Conservation (phyloP, 192 early-diverging fungal species). For the Rhizoclosmatium sp. region DNA sequence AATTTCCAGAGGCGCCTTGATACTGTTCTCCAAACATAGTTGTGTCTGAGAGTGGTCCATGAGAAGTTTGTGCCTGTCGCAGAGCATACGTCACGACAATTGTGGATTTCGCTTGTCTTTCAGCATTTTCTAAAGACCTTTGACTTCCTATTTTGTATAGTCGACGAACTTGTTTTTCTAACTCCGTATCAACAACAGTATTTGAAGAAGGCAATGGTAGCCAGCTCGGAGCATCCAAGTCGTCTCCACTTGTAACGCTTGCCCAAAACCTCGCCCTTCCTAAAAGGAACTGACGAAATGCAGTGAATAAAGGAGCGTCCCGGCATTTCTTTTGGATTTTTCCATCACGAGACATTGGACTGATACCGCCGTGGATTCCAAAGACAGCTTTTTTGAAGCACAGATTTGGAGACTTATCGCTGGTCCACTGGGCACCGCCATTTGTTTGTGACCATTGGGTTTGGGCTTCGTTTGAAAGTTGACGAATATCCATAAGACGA, state of each 20-base stretch:
- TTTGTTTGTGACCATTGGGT: background rate
- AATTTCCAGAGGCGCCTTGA: background rate
- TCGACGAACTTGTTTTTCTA: background rate
- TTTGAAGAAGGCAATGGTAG: slow-evolving; percentile 6
- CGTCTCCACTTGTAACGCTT: background rate
- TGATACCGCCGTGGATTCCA: slow-evolving; percentile 40
- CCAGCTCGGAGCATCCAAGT: background rate
- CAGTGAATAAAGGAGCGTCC: slow-evolving; percentile 17
- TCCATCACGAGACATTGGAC: slow-evolving; percentile 14
- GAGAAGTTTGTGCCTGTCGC: background rate
- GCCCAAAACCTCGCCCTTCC: background rate
- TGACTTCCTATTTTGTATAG: background rate
- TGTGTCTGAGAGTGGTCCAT: background rate
- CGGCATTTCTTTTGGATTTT: slow-evolving; percentile 1
- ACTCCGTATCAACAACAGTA: background rate
- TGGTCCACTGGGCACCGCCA: background rate
- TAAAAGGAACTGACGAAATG: slow-evolving; percentile 33
- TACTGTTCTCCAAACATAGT: background rate
- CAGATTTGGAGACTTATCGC: background rate
- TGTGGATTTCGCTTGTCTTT: background rate
- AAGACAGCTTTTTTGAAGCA: slow-evolving; percentile 27
- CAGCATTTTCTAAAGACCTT: background rate
- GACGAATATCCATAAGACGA: slow-evolving; percentile 29
- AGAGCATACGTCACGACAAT: slow-evolving; percentile 27
- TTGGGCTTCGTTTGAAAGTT: background rate